phyloP scores from a whole-genome alignment of 768 basidiomycete genomes.

The Tulasnella calospora region DNA sequence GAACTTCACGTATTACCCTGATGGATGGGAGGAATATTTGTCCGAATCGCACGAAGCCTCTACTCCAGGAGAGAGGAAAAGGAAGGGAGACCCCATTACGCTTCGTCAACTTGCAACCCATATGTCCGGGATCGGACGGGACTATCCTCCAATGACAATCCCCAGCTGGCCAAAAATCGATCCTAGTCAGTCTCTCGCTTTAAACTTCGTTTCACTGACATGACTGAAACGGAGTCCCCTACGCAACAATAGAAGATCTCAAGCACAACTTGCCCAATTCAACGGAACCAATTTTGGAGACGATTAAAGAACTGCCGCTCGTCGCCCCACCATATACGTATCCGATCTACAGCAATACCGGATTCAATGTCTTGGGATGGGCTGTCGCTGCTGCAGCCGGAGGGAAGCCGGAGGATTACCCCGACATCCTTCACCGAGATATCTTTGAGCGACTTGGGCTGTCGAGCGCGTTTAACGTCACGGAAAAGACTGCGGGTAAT shows the following conservation, averaged over 20 bases:
- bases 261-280: background rate
- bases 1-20: slow-evolving; percentile 36
- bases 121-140: slow-evolving; percentile 37
- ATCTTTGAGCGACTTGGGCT: slow-evolving; percentile 46
- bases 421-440: slow-evolving; percentile 46
- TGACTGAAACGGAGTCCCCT: background rate
- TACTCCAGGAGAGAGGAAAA: background rate
- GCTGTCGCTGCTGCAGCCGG: slow-evolving; percentile 36
- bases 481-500: background rate
- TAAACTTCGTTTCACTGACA: background rate
- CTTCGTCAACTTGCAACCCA: slow-evolving; percentile 30
- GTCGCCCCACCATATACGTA: slow-evolving; percentile 45
- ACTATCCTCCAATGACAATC: slow-evolving; percentile 39
- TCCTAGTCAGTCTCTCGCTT: background rate
- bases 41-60: background rate
- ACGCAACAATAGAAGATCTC: background rate
- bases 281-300: slow-evolving; percentile 1
- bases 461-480: background rate
- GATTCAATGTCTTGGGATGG: slow-evolving; percentile 38
- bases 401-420: slow-evolving; percentile 35
- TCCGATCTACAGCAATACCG: slow-evolving; percentile 45
- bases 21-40: slow-evolving; percentile 26
- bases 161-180: slow-evolving; percentile 41
- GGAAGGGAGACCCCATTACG: slow-evolving; percentile 21
- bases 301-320: slow-evolving; percentile 40